Base-by-base conservation (phyloP, 169 alveolate species). In the Plasmodium ovale region DNA sequence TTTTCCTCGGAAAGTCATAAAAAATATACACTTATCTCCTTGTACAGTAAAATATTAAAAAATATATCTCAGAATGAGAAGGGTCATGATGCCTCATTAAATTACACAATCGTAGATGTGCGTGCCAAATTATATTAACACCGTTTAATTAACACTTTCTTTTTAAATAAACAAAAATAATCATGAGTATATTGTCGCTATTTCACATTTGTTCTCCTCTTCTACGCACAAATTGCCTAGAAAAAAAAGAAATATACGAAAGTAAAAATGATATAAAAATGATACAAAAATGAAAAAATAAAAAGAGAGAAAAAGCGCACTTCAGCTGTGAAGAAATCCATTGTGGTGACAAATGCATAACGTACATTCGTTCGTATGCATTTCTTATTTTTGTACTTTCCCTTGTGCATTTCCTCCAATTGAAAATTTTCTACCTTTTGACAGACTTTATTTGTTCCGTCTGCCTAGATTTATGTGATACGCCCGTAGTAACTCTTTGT, bases 171-270 rank as follows among this genome's bases (percentile, higher is more conserved):
- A 47, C 4, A 14, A 5, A 47, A 62, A 59, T 42, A 33, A 74
- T 23, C 65, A 82, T 82, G 90, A 82, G 84, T 47, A 59, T 82
- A 53, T 62, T 82, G 27, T 67, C 90, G 10, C 90, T 82, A 49
- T 82, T 82, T 82, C 90, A 82, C 65, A 82, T 82, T 39, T 56
- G 72, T 33, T 82, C 90, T 39, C 82, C 90, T 21, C 65, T 82
- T 67, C 44, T 65, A 31, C 67, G 79, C 39, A 33, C 79, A 9
- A 82, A 82, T 27, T 82, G 90, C 62, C 21, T 42, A 37, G 90
- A 82, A 7, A 42, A 47, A 35, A 67, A 82, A 82, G 35, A 53
- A 25, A 47, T 65, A 23, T 82, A 64, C 56, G 90, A 82, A 82
- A 67, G 90, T 82, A 82, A 35, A 49, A 29, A 39, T 59, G 16